Evolutionary conservation across 306 rosid genomes (phyloP).

Genomic region (Alnus rubra): DNA sequence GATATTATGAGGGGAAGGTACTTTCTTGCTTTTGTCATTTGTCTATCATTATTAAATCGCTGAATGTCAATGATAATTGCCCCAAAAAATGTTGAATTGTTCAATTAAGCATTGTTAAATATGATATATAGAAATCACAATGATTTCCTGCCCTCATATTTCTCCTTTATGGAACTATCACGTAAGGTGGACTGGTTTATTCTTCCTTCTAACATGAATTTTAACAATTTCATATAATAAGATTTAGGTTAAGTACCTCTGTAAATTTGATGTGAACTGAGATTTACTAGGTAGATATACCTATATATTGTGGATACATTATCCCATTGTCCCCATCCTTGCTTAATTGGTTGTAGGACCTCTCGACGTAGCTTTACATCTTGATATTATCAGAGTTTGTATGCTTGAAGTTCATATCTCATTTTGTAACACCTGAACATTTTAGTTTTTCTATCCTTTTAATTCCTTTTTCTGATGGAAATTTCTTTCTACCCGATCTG

Average conservation of each 20-base stretch:
- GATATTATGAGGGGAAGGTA: conserved; percentile 10
- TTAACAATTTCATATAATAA: not conserved
- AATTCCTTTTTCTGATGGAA: not conserved
- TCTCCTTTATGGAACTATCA: not conserved
- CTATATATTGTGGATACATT: not conserved
- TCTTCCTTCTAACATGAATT: not conserved
- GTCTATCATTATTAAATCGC: not conserved
- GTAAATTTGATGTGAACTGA: too few species aligned
- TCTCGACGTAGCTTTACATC: not conserved
- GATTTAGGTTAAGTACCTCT: too few species aligned
- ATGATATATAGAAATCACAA: not conserved
- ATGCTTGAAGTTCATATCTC: not conserved
- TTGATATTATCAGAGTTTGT: not conserved
- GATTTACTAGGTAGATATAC: too few species aligned
- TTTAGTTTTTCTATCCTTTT: not conserved
- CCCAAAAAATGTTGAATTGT: not conserved
- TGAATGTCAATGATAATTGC: not conserved
- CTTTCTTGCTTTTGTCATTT: not conserved
- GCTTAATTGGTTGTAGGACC: not conserved
- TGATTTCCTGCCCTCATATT: too few species aligned
- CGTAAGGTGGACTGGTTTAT: not conserved
- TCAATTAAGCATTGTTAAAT: not conserved
- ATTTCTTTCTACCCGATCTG: not conserved
- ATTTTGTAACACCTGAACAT: not conserved
- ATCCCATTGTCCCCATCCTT: not conserved